These are phyloP conservation scores for Actinomortierella wolfii DNA, from an alignment of 371 early-diverging fungal genomes.

Conservation along the genomic window DNA sequence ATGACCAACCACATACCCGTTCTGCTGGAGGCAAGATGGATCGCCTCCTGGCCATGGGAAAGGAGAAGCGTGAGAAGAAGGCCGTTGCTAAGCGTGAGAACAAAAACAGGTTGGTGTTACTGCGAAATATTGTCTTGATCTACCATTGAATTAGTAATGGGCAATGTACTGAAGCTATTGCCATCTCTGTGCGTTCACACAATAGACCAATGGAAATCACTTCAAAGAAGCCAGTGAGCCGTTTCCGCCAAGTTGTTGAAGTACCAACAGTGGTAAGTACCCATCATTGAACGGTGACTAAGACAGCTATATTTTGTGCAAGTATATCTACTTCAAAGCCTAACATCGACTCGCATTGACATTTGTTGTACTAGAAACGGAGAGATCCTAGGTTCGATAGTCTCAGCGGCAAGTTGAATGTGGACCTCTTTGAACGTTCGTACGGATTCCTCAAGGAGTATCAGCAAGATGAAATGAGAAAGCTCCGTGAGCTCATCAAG, in stretches of 20 bases:
- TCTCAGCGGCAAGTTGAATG: slow-evolving; percentile 81
- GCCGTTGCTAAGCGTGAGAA: slow-evolving; percentile 52
- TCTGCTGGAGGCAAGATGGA: slow-evolving; percentile 25
- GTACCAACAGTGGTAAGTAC: slow-evolving; percentile 54
- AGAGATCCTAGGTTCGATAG: slow-evolving; percentile 92
- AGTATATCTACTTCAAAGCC: no score
- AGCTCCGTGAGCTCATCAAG: slow-evolving; percentile 63
- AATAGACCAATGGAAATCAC: slow-evolving; percentile 78
- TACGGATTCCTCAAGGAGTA: slow-evolving; percentile 83
- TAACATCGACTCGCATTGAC: no score
- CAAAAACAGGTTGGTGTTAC: slow-evolving; percentile 50
- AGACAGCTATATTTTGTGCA: no score
- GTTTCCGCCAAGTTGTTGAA: slow-evolving; percentile 78
- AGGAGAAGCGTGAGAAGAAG: slow-evolving; percentile 51
- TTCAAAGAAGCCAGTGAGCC: slow-evolving; percentile 80
- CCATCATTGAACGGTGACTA: no score
- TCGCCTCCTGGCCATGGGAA: slow-evolving; percentile 32
- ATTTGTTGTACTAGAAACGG: slow-evolving; percentile 57
- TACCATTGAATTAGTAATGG: slow-evolving; percentile 48
- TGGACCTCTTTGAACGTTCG: slow-evolving; percentile 84
- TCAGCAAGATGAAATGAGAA: slow-evolving; percentile 69
- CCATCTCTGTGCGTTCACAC: no score
- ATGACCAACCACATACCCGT: slow-evolving; percentile 5
- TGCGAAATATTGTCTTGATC: slow-evolving; percentile 11
- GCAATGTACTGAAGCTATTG: no score